Base-by-base conservation (phyloP, 2,329 filamentous ascomycete genomes). In the Neodidymelliopsis sp. region DNA sequence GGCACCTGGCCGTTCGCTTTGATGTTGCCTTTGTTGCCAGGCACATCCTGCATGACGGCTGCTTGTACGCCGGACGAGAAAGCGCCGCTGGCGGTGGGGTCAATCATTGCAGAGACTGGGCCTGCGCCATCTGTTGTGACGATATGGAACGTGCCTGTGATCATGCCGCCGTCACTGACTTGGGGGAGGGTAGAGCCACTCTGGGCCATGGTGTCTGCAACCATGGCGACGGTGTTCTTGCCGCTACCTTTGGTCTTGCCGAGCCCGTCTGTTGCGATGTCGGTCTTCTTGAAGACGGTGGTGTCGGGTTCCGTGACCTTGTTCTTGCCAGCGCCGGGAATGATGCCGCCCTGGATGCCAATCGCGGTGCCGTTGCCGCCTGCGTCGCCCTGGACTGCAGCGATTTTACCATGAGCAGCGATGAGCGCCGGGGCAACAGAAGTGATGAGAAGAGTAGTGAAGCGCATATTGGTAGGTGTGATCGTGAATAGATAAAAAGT, bases 111-210 rank as follows among this genome's bases (percentile, higher is more conserved):
- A 4, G 73, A 77, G 64, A 84, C 84, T 1, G 83, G 83, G 4
- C 84, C 84, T 43, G 80, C 84, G 39, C 84, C 84, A 56, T 87
- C 84, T 12, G 76, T 76, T 64, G 86, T 87, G 59, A 87, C 82
- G 65, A 86, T 82, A 71, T 85, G 84, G 15, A 86, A 74, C 0
- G 81, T 85, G 73, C 86, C 85, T 47, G 70, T 72, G 45, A 87
- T 62, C 44, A 76, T 62, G 42, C 84, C 84, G 34, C 83, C 83
- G 0, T 73, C 59, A 7, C 72, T 77, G 55, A 87, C 73, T 71
- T 86, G 83, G 2, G 84, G 82, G 3, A 87, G 78, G 3, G 52
- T 60, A 50, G 71, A 70, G 36, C 82, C 83, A 2, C 77, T 83
- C 68, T 78, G 75, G 39, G 76, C 75, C 72, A 86, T 76, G 65